Base-by-base conservation (phyloP, 1,139 yeast genomes). In the Williopsis jadinii region DNA sequence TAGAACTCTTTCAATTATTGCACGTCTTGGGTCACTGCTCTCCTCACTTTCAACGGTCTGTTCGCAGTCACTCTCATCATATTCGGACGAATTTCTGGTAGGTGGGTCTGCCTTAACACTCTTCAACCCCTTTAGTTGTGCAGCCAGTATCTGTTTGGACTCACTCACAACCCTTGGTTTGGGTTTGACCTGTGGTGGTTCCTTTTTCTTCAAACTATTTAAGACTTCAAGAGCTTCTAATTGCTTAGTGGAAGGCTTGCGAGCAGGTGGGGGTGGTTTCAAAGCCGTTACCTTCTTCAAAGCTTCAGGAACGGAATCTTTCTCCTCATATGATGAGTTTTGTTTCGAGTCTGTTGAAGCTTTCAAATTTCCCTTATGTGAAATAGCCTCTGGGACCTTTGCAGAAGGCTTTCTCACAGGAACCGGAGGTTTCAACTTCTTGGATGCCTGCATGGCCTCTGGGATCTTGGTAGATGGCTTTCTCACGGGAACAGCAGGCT, bases 191-290 rank as follows among this genome's bases (percentile, higher is more conserved):
- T 28, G 40, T 9, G 40, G 34, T 3, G 13, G 11, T 5, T 32
- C 45, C 11, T 40, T 19, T 19, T 19, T 19, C 38, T 44, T 47
- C 30, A 47, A 29, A 9, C 32, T 38, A 12, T 30, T 37, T 28
- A 41, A 28, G 2, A 35, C 38, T 11, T 41, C 29, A 2, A 44
- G 48, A 0, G 78, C 77, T 38, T 61, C 65, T 8, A 52, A 27
- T 14, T 53, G 49, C 28, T 48, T 43, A 4, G 34, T 41, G 0
- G 53, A 46, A 3, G 48, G 45, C 38, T 55, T 53, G 26, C 54
- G 38, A 27, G 40, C 26, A 6, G 55, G 54, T 5, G 41, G 40
- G 1, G 54, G 46, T 11, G 57, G 56, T 33, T 50, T 53, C 28
- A 52, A 26, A n/a, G 36, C 32, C 9, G 43, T 36, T 9, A 41